Evolutionary conservation across 768 basidiomycete species (phyloP), one percentile per base, ranked within the genome.

Genomic region (Rossbeevera mucosa): DNA sequence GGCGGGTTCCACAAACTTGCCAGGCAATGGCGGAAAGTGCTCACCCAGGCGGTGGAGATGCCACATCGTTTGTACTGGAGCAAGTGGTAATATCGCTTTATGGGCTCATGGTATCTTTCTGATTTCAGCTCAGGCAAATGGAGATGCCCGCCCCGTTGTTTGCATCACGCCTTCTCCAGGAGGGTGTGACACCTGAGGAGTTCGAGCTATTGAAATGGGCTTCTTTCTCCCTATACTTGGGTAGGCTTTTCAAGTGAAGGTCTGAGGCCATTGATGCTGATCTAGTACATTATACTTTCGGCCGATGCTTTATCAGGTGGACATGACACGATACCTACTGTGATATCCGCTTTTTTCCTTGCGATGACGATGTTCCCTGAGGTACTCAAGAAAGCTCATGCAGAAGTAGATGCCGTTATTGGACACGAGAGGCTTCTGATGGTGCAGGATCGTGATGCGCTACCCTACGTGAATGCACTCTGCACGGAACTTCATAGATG

Each of bases 231-330:
- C 55, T 61, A 53, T 61, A 59, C 30, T 0, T 56, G 3, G 59
- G 63, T 62, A 50, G 25, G 52, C 9, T 9, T 42, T 53, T 8
- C 1, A 9, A 1, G 28, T 30, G 14, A 7, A 30, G 7, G 13
- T 13, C 6, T 30, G 14, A 6, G 13, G 13, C 30, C 30, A 6
- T 55, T 2, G 3, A 30, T 21, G 4, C 3, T 33, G 8, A 20
- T 41, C 9, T 13, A n/a, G n/a, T n/a, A n/a, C n/a, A n/a, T n/a
- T n/a, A 12, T 14, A 3, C 16, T 16, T 31, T 31, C 14, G 5
- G 14, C 30, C 14, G 7, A 31, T 33, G 6, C 13, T 44, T 9
- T 30, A 30, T 41, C 38, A 76, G 79, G 38, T 24, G 62, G 51
- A 45, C 28, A 57, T 2, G 59, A 64, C 11, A 60, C 56, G 60